Conservation (phyloP, 2,329 filamentous ascomycete species). For the Calonectria ilicicola region DNA sequence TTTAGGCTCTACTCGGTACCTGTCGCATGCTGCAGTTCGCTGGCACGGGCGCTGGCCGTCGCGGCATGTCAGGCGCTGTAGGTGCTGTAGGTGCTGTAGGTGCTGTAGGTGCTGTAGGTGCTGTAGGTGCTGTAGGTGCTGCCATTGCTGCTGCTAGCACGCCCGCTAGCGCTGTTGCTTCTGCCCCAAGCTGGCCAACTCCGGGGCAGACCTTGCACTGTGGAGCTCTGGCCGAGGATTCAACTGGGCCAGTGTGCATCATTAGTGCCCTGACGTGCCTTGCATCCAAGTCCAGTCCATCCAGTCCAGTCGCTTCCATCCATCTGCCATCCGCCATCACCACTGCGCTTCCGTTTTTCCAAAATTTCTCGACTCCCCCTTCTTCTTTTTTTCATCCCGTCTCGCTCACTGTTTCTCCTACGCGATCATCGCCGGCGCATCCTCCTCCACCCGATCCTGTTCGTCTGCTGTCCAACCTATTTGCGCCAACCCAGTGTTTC, state of each 20-base stretch:
- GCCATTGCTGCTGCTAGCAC: not conserved
- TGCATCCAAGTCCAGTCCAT: constrained; percentile 15
- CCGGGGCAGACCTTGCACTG: not conserved
- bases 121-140: constrained; percentile 1
- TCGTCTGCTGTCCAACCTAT: not conserved
- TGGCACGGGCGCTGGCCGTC: not conserved
- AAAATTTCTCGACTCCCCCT: not conserved
- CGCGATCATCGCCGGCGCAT: not conserved
- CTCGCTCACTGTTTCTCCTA: not conserved
- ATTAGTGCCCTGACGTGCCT: constrained; percentile 18
- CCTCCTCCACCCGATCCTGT: not conserved
- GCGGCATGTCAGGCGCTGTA: not conserved
- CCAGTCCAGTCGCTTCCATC: not conserved
- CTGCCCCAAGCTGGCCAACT: not conserved
- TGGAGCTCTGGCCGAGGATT: constrained; percentile 8
- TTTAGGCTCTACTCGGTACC: constrained; percentile 6
- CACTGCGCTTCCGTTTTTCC: constrained; percentile 6
- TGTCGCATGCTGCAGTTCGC: constrained; percentile 4
- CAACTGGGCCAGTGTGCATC: constrained; percentile 14
- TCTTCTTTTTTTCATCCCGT: not conserved
- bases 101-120: not conserved
- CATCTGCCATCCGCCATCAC: constrained; percentile 3
- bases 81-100: not conserved
- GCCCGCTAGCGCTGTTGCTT: not conserved
- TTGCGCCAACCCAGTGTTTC: not conserved